Conservation (phyloP, 805 yeast species). For the Saccharomycopsis fibuligera region DNA sequence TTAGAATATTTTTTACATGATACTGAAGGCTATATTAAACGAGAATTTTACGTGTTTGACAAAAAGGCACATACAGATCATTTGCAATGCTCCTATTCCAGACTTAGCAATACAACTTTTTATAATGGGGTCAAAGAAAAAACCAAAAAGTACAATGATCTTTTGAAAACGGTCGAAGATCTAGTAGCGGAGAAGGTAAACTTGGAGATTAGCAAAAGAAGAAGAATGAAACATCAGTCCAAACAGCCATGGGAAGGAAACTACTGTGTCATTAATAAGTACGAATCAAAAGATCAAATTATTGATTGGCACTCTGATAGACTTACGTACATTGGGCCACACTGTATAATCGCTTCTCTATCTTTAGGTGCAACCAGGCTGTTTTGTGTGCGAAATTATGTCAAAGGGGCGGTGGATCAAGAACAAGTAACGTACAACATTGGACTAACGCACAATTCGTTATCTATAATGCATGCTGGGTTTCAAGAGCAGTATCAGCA, state of each 20-base stretch:
- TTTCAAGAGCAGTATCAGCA: conserved; percentile 75
- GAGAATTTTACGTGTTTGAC: conserved; percentile 57
- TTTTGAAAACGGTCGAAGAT: conserved; percentile 34
- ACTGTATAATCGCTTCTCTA: conserved; percentile 58
- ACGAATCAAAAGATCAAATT: conserved; percentile 41
- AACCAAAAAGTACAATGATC: conserved; percentile 32
- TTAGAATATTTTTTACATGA: conserved; percentile 38
- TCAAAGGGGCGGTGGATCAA: conserved; percentile 16
- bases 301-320: conserved; percentile 77
- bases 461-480: conserved; percentile 70
- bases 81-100: conserved; percentile 18
- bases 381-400: conserved; percentile 46
- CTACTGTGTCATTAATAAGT: conserved; percentile 55
- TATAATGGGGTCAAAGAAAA: conserved; percentile 36
- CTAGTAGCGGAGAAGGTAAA: conserved; percentile 37
- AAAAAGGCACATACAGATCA: conserved; percentile 57
- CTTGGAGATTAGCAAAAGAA: conserved; percentile 27
- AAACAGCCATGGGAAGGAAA: conserved; percentile 23
- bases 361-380: conserved; percentile 67
- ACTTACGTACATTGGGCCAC: conserved; percentile 65
- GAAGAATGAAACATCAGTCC: conserved; percentile 3
- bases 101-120: conserved; percentile 25
- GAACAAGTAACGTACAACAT: conserved; percentile 33
- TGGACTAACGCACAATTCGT: conserved; percentile 55
- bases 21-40: conserved; percentile 33